phyloP scores from a whole-genome alignment of 2,329 filamentous ascomycete species.

The Spiromastix sp. region DNA sequence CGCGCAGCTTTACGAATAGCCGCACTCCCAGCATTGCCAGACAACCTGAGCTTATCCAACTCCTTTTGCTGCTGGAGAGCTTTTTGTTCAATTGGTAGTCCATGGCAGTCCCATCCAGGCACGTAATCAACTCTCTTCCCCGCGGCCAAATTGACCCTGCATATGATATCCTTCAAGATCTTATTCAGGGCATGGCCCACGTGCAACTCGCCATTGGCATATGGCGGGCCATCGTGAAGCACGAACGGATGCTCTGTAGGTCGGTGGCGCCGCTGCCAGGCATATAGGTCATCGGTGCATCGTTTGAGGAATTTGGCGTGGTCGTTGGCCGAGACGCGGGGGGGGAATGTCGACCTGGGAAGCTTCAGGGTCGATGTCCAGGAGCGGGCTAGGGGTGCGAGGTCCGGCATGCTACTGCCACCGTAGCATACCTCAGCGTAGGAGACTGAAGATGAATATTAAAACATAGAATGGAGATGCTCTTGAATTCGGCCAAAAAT shows the following conservation, averaged over 20 bases:
- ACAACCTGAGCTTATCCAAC: slow-evolving; percentile 22
- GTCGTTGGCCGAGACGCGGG: slow-evolving; percentile 35
- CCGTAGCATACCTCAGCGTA: slow-evolving; percentile 9
- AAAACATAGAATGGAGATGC: too few species aligned
- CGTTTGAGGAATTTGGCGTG: slow-evolving; percentile 53
- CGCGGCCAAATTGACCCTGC: slow-evolving; percentile 67
- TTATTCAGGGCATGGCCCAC: slow-evolving; percentile 95
- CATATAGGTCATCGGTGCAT: slow-evolving; percentile 81
- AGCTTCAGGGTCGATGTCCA: slow-evolving; percentile 68
- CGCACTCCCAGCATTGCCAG: slow-evolving; percentile 23
- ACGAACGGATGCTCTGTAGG: slow-evolving; percentile 52
- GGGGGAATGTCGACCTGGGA: slow-evolving; percentile 62
- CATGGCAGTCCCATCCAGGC: slow-evolving; percentile 97
- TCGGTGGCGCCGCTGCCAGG: slow-evolving; percentile 60
- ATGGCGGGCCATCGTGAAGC: slow-evolving; percentile 91
- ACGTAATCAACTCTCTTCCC: slow-evolving; percentile 70
- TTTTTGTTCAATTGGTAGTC: slow-evolving; percentile 92
- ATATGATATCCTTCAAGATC: slow-evolving; percentile 87
- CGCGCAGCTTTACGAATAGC: slow-evolving; percentile 45
- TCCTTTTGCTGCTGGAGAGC: slow-evolving; percentile 56
- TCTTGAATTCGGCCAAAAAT: too few species aligned
- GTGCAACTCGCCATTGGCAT: slow-evolving; percentile 87
- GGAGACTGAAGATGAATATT: too few species aligned
- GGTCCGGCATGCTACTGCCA: slow-evolving; percentile 12
- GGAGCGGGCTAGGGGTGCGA: slow-evolving; percentile 12